Base-by-base conservation (phyloP, 768 basidiomycete species). In the Suillus clintonianus region DNA sequence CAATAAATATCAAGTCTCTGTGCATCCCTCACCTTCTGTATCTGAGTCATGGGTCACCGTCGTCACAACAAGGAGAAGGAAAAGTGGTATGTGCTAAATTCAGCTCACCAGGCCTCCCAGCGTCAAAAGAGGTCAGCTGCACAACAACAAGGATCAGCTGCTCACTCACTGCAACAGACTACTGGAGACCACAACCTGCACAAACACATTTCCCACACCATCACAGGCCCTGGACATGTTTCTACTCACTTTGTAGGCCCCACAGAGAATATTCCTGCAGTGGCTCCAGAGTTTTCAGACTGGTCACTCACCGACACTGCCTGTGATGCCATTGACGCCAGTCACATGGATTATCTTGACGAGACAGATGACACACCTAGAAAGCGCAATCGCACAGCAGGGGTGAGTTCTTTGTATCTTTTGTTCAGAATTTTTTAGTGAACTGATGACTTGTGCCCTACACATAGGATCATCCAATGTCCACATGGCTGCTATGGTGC, bases 401-500 rank as follows among this genome's bases (percentile, higher is more conserved):
- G 36, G 36, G 36, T 37, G 36, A 37, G 9, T 37, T 37, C 36
- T 37, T 37, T 37, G 6, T 37, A 10, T 37, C 3, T 32, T 32
- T 32, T 32, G 32, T 32, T 32, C 32, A 32, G 32, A 32, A 32
- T 32, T 32, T 3, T 32, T 32, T 32, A 4, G 32, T 32, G 32
- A 32, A 32, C 32, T 32, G 32, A 32, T 32, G 3, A 32, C 32
- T 32, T 32, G 32, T 7, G 7, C 32, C 32, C 7, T 32, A 32
- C 7, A 7, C 32, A 32, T 32, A 32, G 32, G 32, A 32, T 7
- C 32, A 7, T 32, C 32, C 32, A 7, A 32, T 32, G 32, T 32
- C 32, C 32, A 32, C 32, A 32, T 27, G 27, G 4, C 2, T 27
- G 27, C 34, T 62, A 62, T 62, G 62, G 62, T 57, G 62, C 41